phyloP scores from a whole-genome alignment of 2,329 filamentous ascomycete species.

The Trichoderma arundinaceum region DNA sequence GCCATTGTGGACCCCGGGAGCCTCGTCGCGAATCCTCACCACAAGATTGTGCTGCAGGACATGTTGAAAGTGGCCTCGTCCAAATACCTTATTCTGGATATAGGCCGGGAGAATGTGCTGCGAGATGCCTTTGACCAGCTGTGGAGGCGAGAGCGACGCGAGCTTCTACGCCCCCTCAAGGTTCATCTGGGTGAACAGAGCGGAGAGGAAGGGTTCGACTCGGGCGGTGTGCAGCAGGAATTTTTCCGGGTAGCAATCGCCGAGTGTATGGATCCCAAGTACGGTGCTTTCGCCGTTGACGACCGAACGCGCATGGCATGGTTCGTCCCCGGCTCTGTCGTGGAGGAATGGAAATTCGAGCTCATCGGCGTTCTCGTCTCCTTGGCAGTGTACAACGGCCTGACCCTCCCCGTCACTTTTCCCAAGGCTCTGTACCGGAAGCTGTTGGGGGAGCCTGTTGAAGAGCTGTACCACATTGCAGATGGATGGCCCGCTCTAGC shows the following conservation, averaged over 20 bases:
- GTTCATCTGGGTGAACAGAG: slow-evolving; percentile 81
- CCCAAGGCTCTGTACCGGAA: slow-evolving; percentile 84
- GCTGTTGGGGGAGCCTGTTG: slow-evolving; percentile 71
- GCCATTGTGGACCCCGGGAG: slow-evolving; percentile 60
- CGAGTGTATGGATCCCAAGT: slow-evolving; percentile 77
- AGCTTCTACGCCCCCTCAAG: slow-evolving; percentile 84
- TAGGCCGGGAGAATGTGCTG: slow-evolving; percentile 71
- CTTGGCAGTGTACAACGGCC: slow-evolving; percentile 88
- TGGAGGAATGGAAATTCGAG: slow-evolving; percentile 89
- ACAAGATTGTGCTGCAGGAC: slow-evolving; percentile 66
- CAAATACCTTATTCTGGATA: slow-evolving; percentile 72
- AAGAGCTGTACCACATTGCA: slow-evolving; percentile 74
- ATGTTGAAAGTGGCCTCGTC: slow-evolving; percentile 70
- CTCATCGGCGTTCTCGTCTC: slow-evolving; percentile 87
- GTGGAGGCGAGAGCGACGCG: slow-evolving; percentile 82
- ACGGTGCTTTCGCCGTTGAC: slow-evolving; percentile 82
- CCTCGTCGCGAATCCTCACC: slow-evolving; percentile 61
- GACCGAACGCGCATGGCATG: slow-evolving; percentile 78
- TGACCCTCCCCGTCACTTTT: slow-evolving; percentile 89
- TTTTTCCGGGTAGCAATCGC: slow-evolving; percentile 87
- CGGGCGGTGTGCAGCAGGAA: slow-evolving; percentile 94
- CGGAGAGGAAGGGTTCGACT: slow-evolving; percentile 89
- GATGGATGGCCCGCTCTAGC: slow-evolving; percentile 88
- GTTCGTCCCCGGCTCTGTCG: slow-evolving; percentile 83
- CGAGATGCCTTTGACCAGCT: slow-evolving; percentile 83